Evolutionary conservation across 352 stramenopile species (phyloP), one percentile per base, ranked within the genome.

Genomic region (Phytophthora citrophthora): DNA sequence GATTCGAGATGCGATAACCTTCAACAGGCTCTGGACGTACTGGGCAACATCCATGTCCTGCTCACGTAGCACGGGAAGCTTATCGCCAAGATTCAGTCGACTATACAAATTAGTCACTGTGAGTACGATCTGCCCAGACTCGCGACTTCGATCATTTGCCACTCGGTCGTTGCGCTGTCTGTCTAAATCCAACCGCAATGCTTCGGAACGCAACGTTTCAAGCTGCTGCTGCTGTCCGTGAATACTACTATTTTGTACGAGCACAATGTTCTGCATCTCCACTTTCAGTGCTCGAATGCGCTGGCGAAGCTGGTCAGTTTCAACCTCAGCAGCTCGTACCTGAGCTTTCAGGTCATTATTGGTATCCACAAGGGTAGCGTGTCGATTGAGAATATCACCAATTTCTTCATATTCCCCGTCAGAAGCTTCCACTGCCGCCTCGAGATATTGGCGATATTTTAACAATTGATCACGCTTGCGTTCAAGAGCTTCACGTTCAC

Each of bases 31-130:
- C 32, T 89, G 72, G 55, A 96, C 82, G 75, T 90, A 90, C 73
- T 90, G 70, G 1, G 78, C 79, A 36, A 86, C 78, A 55, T 92
- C 81, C 71, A 90, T 84, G 57, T 90, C 77, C 56, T 89, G 77
- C 62, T 91, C 78, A n/a, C 81, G 81, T 31, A 92, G 61, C 36
- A 88, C 76, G 0, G 82, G 81, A 18, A 96, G 72, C 62, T 91
- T 93, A 56, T 86, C 81, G 24, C 82, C 75, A n/a, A 93, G 66
- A 39, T 83, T 94, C 4, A 90, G 68, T 36, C 90, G 88, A 61
- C 89, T 90, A 78, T 96, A 97, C 31, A 97, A 59, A 58, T 98
- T 98, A n/a, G 81, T 91, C 45, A 97, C 87, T 10, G 89, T 93
- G 64, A 97, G 81, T 52, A 97, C 77, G 64, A 97, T 95, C 71